Conservation (phyloP, 2,329 filamentous ascomycete genomes). For the Coniochaeta hoffmannii region DNA sequence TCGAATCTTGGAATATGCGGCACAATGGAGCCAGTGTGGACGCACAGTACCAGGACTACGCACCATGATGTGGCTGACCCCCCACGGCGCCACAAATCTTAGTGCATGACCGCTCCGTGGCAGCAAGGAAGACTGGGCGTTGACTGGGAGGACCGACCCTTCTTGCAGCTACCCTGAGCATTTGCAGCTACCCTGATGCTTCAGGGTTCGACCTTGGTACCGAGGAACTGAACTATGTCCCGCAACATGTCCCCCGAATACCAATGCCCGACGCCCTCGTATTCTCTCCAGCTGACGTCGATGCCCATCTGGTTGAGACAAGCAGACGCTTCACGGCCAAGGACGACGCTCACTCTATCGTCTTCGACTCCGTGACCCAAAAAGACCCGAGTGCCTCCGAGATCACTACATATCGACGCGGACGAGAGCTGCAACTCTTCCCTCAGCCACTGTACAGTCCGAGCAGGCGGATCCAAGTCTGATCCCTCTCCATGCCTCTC, state of each 20-base stretch:
- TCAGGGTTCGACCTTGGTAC: too few species aligned
- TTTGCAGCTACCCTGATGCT: too few species aligned
- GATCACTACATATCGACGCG: neutral
- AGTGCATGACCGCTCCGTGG: neutral
- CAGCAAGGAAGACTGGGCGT: neutral
- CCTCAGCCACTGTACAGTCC: slow-evolving; percentile 8
- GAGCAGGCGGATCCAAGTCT: slow-evolving; percentile 4
- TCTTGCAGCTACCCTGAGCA: too few species aligned
- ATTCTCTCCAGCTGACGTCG: slow-evolving; percentile 27
- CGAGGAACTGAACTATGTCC: neutral
- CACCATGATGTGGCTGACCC: neutral
- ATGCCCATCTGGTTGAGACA: slow-evolving; percentile 27
- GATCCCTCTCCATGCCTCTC: slow-evolving; percentile 3
- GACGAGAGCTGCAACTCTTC: slow-evolving; percentile 12
- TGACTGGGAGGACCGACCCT: too few species aligned
- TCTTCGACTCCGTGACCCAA: slow-evolving; percentile 37
- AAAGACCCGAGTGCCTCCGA: slow-evolving; percentile 29
- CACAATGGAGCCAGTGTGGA: neutral
- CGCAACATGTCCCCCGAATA: slow-evolving; percentile 16
- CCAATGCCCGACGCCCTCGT: slow-evolving; percentile 36
- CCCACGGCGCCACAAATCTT: neutral
- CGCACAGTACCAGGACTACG: too few species aligned
- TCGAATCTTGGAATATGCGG: neutral
- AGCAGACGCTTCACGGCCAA: slow-evolving; percentile 25
- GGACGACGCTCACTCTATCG: slow-evolving; percentile 27